phyloP scores from a whole-genome alignment of 164 flowering plant species.

The Nymphaea colorata region DNA sequence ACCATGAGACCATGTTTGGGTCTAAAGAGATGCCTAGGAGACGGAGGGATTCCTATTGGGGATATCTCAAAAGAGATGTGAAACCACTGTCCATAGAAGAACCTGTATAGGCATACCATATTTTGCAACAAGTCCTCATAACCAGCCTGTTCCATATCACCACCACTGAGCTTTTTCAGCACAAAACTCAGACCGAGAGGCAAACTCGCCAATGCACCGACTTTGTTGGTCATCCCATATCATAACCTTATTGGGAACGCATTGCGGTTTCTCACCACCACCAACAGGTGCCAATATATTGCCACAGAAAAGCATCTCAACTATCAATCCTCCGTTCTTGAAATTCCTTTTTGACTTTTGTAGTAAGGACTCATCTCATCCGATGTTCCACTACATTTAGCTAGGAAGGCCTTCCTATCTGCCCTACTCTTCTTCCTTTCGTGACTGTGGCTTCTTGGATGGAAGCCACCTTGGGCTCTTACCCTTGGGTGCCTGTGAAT shows the following conservation, averaged over 20 bases:
- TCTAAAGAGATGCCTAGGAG: conserved; percentile 58
- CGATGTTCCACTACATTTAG: no score
- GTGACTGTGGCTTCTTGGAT: no score
- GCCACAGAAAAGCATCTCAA: conserved; percentile 74
- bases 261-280: conserved; percentile 63
- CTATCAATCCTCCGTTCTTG: conserved; percentile 28
- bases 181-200: conserved; percentile 47
- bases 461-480: no score
- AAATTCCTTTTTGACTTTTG: neutral
- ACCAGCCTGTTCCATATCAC: conserved; percentile 92
- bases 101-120: conserved; percentile 99
- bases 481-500: no score
- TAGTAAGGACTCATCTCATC: no score
- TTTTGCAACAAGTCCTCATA: conserved; percentile 84
- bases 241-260: conserved; percentile 70
- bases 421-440: no score
- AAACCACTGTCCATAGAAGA: conserved; percentile 77
- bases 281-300: conserved; percentile 63
- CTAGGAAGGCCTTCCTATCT: no score
- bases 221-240: conserved; percentile 82
- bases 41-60: conserved; percentile 72
- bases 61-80: conserved; percentile 68
- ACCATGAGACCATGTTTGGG: conserved; percentile 99
- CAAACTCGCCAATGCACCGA: conserved; percentile 60
- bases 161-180: conserved; percentile 41